Percentiles rank a stretch among this genome's conserved stretches.
Conservation (phyloP, 495 filamentous ascomycete genomes). For the Parathielavia appendiculata region DNA sequence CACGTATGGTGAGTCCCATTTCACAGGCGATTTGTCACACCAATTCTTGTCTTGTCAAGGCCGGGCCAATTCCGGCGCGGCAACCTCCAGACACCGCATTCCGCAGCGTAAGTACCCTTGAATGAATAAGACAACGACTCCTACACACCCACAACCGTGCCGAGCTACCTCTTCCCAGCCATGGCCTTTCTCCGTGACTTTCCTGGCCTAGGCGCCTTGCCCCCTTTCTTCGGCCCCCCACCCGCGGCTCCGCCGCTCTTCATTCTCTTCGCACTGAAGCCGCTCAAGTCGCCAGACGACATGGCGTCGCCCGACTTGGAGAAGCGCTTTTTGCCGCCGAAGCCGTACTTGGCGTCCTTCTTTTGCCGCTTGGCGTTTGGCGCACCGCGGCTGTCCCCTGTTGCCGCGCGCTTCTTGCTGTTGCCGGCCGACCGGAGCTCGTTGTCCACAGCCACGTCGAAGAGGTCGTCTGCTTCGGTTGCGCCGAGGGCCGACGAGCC, state of each 20-base stretch:
- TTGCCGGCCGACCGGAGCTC: constrained; percentile 48
- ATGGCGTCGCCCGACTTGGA: constrained; percentile 81
- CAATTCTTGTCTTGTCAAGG: too few species aligned
- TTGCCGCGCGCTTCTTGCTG: constrained; percentile 33
- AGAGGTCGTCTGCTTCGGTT: constrained; percentile 84
- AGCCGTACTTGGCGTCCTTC: constrained; percentile 89
- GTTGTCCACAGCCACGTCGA: constrained; percentile 89
- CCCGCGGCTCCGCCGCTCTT: constrained; percentile 45
- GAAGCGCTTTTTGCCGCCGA: constrained; percentile 88
- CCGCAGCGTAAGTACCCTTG: background rate
- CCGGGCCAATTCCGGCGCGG: too few species aligned
- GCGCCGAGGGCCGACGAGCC: constrained; percentile 52
- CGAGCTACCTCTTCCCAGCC: constrained; percentile 18
- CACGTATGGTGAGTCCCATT: too few species aligned
- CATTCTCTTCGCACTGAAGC: constrained; percentile 79
- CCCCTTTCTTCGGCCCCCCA: constrained; percentile 21
- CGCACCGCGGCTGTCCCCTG: constrained; percentile 28
- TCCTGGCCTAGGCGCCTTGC: constrained; percentile 26
- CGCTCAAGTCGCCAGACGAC: constrained; percentile 69
- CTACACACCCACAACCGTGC: background rate
- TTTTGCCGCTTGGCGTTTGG: constrained; percentile 73
- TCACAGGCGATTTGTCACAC: too few species aligned
- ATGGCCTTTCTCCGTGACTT: constrained; percentile 40
- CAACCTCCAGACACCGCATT: background rate
- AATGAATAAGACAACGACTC: background rate